Percentiles rank a stretch among this genome's conserved stretches.
phyloP scores from a whole-genome alignment of 2,329 filamentous ascomycete genomes.

The Colletotrichum plurivorum region DNA sequence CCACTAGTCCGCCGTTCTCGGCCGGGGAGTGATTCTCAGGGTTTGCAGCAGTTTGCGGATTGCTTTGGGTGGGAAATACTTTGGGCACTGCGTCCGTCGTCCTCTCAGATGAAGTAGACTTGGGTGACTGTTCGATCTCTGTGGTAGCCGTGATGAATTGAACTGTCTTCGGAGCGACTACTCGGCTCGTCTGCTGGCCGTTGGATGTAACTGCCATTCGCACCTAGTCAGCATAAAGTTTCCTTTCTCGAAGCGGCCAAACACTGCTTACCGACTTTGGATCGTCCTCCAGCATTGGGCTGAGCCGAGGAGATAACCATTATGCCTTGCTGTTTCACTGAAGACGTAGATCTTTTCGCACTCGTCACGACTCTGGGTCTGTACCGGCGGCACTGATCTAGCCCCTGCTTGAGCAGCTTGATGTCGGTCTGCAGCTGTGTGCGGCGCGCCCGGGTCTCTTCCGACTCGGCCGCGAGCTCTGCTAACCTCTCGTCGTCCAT shows the following conservation, averaged over 20 bases:
- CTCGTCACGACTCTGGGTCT: not conserved
- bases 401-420: slow-evolving; percentile 40
- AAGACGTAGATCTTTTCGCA: slow-evolving; percentile 13
- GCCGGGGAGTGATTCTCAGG: not conserved
- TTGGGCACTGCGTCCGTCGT: not conserved
- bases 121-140: not conserved
- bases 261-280: not conserved
- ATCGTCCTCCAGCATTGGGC: not conserved
- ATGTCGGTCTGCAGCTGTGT: slow-evolving; percentile 35
- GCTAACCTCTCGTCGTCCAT: slow-evolving; percentile 50
- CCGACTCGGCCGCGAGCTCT: slow-evolving; percentile 50
- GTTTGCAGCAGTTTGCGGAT: not conserved
- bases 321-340: not conserved
- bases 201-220: slow-evolving; percentile 6
- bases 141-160: not conserved
- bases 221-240: not conserved
- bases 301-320: not conserved
- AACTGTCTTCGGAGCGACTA: not conserved
- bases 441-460: slow-evolving; percentile 42
- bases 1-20: not conserved
- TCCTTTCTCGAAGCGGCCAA: not conserved
- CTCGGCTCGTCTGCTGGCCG: not conserved
- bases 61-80: not conserved
- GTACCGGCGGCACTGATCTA: slow-evolving; percentile 43
- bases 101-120: not conserved